Evolutionary conservation across 140 eudicot species (phyloP).

Genomic region (Bidens hawaiensis): DNA sequence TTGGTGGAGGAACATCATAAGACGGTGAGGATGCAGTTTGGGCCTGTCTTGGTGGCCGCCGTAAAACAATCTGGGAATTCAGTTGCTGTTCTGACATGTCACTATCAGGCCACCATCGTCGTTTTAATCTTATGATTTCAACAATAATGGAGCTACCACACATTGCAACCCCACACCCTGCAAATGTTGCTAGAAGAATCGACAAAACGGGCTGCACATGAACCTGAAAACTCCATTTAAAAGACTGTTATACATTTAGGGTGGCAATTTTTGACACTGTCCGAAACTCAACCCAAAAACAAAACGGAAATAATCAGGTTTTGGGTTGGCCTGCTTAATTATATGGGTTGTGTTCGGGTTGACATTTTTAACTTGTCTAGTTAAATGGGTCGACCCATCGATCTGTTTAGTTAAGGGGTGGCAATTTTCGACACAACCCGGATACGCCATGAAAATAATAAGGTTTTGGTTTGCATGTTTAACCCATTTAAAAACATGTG

Average conservation of each 20-base stretch:
- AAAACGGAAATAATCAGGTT: no score
- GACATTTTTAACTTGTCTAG: no score
- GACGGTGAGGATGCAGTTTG: not conserved
- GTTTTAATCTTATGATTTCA: not conserved
- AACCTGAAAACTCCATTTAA: not conserved
- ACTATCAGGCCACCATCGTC: not conserved
- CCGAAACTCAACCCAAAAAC: no score
- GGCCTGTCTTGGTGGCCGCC: not conserved
- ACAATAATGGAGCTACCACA: slow-evolving; percentile 1
- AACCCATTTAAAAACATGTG: no score
- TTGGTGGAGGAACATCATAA: not conserved
- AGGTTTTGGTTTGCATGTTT: no score
- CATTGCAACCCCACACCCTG: slow-evolving; percentile 17
- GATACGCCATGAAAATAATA: no score
- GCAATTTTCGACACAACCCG: no score
- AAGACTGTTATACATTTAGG: not conserved
- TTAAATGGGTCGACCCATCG: no score
- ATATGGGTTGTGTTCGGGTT: no score
- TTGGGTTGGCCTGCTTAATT: no score
- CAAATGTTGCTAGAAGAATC: slow-evolving; percentile 10
- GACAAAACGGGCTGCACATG: slow-evolving; percentile 10
- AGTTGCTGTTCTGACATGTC: not conserved
- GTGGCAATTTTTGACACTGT: no score
- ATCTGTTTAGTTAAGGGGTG: no score
- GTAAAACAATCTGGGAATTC: not conserved